A percentile compares a stretch with the other conserved stretches of the same genome.
These are phyloP conservation scores for Neurospora sp. DNA, from an alignment of 495 filamentous ascomycete species.

Conservation along the genomic window DNA sequence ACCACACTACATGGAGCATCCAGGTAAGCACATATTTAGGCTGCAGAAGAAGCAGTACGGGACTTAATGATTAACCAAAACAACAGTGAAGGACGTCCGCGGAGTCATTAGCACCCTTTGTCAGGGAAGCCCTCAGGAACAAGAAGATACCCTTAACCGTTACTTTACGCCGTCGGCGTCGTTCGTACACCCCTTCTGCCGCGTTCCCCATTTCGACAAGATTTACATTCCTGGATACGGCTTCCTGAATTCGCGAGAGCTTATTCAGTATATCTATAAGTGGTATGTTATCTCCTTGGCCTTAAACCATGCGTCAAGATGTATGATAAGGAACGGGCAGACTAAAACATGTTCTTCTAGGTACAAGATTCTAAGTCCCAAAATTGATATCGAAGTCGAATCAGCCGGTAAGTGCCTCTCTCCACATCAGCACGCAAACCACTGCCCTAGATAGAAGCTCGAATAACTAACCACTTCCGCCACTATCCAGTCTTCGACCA, in stretches of 20 bases:
- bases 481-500: constrained; percentile 53
- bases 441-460: constrained; percentile 1
- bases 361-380: constrained; percentile 67
- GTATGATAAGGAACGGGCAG: background rate
- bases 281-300: constrained; percentile 44
- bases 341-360: background rate
- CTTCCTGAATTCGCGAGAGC: constrained; percentile 44
- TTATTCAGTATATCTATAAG: constrained; percentile 61
- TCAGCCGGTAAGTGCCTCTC: constrained; percentile 47
- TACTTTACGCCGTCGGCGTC: constrained; percentile 62
- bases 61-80: constrained; percentile 17
- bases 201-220: constrained; percentile 48
- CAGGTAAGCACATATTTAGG: constrained; percentile 5
- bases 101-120: constrained; percentile 56
- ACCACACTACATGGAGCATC: constrained; percentile 9
- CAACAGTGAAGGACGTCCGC: constrained; percentile 38
- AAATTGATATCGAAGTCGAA: constrained; percentile 58
- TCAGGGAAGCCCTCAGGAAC: constrained; percentile 51
- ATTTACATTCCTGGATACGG: constrained; percentile 33
- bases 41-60: background rate
- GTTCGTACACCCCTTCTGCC: constrained; percentile 76
- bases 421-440: background rate
- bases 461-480: background rate
- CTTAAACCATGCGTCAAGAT: background rate
- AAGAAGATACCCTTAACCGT: constrained; percentile 50